Base-by-base conservation (phyloP, 1,139 yeast species). In the Arxiozyma slooffiae region DNA sequence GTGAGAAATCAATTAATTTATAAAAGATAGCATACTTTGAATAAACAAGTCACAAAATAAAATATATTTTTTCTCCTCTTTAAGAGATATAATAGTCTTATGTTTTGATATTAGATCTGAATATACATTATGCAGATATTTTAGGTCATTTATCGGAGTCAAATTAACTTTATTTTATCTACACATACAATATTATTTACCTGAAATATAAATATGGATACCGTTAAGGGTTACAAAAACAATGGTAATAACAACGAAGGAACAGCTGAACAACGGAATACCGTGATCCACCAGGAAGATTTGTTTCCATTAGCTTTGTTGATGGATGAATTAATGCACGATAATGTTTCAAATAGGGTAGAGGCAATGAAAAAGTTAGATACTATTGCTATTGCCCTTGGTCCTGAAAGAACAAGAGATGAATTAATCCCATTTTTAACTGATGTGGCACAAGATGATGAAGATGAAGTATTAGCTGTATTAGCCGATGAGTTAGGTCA, bases 401-500 rank as follows among this genome's bases (percentile, higher is more conserved):
- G 98, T 9, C 94, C 95, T 8, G 96, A 88, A 66, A 79, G 98
- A 64, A 87, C 97, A 18, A 77, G 96, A 54, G 77, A 78, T 48
- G 98, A 94, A 68, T 76, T 94, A 64, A 75, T 94, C 53, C 97
- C 97, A 38, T 92, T 92, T 66, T 76, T 94, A 57, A 83, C 80
- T 55, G 87, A 85, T 60, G 97, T 89, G 44, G 90, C 97, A 11
- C 96, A 92, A 60, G 99, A 92, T 62, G 99, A 94, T 67, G 98
- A 94, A 69, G 99, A 94, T 68, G 99, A 94, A 69, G 96, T 94
- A 8, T 83, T 92, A 68, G 88, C 97, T 1, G 94, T 89, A 20
- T 77, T 94, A 58, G 97, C 97, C 3, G 86, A 85, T 59, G 92
- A 90, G 71, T 72, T 94, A 59, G 96, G 96, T 42, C 80, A 79